Evolutionary conservation across 129 eudicot genomes (phyloP), one percentile per base, ranked within the genome.

Genomic region (Sambucus nigra): DNA sequence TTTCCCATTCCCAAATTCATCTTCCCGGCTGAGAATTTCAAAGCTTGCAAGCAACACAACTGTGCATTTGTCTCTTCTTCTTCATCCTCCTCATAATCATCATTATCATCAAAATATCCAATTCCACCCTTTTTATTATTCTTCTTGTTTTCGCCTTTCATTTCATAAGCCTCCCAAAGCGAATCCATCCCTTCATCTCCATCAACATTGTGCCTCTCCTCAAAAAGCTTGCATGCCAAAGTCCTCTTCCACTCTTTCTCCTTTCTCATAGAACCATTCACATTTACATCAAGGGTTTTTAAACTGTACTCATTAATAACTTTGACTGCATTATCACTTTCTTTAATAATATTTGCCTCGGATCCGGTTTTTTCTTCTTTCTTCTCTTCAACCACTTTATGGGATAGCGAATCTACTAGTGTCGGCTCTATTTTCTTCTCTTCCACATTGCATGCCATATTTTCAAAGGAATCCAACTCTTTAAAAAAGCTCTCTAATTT

Each of bases 231-330:
- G 67, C 99, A 80, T 9, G 96, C 99, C 24, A 92, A 63, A 4
- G 99, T 92, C 51, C 99, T 67, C 55, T 73, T 82, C 96, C 96
- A 92, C 55, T 92, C 99, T 32, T 68, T 92, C 52, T 59, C 64
- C 53, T 11, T 59, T 59, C 64, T 44, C 29, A 45, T 44, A 58
- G 55, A n/a, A n/a, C n/a, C n/a, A n/a, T n/a, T n/a, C n/a, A n/a
- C n/a, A n/a, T n/a, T n/a, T n/a, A n/a, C n/a, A n/a, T n/a, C n/a
- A n/a, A n/a, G n/a, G n/a, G n/a, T n/a, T n/a, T n/a, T n/a, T n/a
- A n/a, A n/a, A n/a, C n/a, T n/a, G n/a, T n/a, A n/a, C n/a, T n/a
- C n/a, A n/a, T n/a, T n/a, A n/a, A n/a, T n/a, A n/a, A n/a, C n/a
- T n/a, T n/a, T n/a, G n/a, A n/a, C n/a, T n/a, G n/a, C n/a, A n/a